A percentile compares a stretch with the other conserved stretches of the same genome.
phyloP scores from a whole-genome alignment of 805 yeast species.

The Torulaspora maleeae region DNA sequence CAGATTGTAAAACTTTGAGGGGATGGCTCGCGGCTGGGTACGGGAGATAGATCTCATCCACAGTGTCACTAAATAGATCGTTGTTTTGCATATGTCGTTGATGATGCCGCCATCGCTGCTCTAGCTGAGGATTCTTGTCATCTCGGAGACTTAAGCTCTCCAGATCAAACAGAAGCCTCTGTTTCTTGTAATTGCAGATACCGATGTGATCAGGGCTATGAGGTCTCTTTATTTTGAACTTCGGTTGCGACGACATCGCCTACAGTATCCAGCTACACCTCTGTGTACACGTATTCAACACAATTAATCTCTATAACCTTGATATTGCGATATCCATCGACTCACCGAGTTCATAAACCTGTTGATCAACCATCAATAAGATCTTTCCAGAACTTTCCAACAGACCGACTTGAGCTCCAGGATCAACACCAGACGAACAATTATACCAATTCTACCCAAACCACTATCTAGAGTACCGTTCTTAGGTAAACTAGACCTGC shows the following conservation, averaged over 20 bases:
- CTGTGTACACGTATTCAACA: background rate
- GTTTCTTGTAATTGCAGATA: constrained; percentile 33
- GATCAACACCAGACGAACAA: background rate
- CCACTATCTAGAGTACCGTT: background rate
- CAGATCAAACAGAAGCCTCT: constrained; percentile 32
- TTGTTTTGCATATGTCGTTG: background rate
- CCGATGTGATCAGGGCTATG: constrained; percentile 28
- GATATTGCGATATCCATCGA: background rate
- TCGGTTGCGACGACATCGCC: constrained; percentile 8
- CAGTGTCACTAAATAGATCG: background rate
- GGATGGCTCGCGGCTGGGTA: constrained; percentile 2
- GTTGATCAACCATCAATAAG: constrained; percentile 1
- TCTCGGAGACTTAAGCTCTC: constrained; percentile 22
- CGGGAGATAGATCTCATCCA: constrained; percentile 7
- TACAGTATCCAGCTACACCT: background rate
- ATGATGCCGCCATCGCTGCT: constrained; percentile 1
- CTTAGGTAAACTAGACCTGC: background rate
- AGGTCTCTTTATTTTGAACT: constrained; percentile 27
- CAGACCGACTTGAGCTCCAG: too few relatives aligned
- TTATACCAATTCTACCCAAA: background rate
- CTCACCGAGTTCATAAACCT: background rate
- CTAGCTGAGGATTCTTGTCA: constrained; percentile 5
- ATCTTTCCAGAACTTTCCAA: constrained; percentile 4
- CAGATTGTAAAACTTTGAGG: constrained; percentile 4
- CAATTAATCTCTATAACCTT: background rate